These are phyloP conservation scores for Boletus bicolor DNA, from an alignment of 768 basidiomycete genomes.

Conservation along the genomic window DNA sequence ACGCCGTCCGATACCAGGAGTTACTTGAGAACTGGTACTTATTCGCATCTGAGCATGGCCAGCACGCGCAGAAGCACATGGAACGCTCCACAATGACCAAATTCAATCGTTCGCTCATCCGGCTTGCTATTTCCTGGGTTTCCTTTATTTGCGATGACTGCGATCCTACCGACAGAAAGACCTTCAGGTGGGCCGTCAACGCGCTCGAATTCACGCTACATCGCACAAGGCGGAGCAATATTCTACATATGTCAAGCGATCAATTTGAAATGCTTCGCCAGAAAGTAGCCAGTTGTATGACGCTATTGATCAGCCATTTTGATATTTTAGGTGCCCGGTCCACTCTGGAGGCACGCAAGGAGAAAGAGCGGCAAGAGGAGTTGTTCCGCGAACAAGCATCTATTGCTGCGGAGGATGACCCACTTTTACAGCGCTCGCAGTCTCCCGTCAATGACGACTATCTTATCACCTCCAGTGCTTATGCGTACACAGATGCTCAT, in stretches of 20 bases:
- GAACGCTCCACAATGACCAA: conserved; percentile 65
- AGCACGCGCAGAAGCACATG: conserved; percentile 86
- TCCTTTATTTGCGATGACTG: conserved; percentile 98
- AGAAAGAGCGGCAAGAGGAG: conserved; percentile 82
- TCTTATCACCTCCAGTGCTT: conserved; percentile 24
- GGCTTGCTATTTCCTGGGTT: conserved; percentile 95
- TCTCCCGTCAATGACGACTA: conserved; percentile 38
- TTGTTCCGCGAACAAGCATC: conserved; percentile 52
- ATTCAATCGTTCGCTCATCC: conserved; percentile 82
- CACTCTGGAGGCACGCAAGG: conserved; percentile 80
- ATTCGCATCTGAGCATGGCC: conserved; percentile 95
- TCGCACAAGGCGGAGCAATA: conserved; percentile 84
- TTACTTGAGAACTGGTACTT: conserved; percentile 90
- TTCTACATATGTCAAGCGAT: conserved; percentile 80
- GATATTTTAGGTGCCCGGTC: conserved; percentile 96
- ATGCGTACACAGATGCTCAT: conserved; percentile 56
- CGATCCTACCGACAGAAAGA: conserved; percentile 91
- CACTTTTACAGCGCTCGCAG: conserved; percentile 44
- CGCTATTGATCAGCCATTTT: conserved; percentile 93
- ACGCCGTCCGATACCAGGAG: conserved; percentile 70
- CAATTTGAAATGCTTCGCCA: conserved; percentile 89
- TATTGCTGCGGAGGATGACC: conserved; percentile 43
- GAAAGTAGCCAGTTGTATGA: conserved; percentile 95
- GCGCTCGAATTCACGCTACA: conserved; percentile 90
- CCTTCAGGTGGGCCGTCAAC: conserved; percentile 97